Conservation (phyloP, 768 basidiomycete species). For the Scleroderma bovista region DNA sequence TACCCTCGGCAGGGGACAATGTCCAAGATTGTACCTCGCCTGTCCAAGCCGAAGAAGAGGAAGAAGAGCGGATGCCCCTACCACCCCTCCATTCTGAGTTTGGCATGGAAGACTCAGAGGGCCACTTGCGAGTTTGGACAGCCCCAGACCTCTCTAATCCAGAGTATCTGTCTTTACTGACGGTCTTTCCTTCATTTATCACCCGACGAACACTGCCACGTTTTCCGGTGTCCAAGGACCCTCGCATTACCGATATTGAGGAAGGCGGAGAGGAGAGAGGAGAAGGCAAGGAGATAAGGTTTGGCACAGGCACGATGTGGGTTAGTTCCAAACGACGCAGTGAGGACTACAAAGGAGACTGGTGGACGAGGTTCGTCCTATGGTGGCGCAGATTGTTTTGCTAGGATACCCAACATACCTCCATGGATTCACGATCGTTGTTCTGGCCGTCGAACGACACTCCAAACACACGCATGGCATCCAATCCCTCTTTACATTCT, state of each 20-base stretch:
- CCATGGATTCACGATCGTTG: not conserved
- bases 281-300: constrained; percentile 54
- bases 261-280: constrained; percentile 56
- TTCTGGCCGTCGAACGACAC: not conserved
- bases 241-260: constrained; percentile 55
- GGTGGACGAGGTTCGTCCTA: constrained; percentile 71
- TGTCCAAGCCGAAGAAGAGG: constrained; percentile 30
- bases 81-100: constrained; percentile 30
- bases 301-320: constrained; percentile 86
- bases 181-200: constrained; percentile 74
- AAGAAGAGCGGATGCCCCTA: constrained; percentile 17
- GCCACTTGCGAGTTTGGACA: constrained; percentile 72
- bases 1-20: constrained; percentile 29
- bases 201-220: constrained; percentile 65
- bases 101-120: constrained; percentile 31
- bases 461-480: not conserved
- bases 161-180: constrained; percentile 63
- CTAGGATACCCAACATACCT: constrained; percentile 31
- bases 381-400: constrained; percentile 83
- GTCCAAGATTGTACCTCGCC: constrained; percentile 40
- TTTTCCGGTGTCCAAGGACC: constrained; percentile 43
- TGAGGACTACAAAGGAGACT: constrained; percentile 67
- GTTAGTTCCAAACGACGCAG: constrained; percentile 54
- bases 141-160: constrained; percentile 74
- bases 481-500: constrained; percentile 8